phyloP scores from a whole-genome alignment of 2,329 filamentous ascomycete species.

The Ascosphaera apis region DNA sequence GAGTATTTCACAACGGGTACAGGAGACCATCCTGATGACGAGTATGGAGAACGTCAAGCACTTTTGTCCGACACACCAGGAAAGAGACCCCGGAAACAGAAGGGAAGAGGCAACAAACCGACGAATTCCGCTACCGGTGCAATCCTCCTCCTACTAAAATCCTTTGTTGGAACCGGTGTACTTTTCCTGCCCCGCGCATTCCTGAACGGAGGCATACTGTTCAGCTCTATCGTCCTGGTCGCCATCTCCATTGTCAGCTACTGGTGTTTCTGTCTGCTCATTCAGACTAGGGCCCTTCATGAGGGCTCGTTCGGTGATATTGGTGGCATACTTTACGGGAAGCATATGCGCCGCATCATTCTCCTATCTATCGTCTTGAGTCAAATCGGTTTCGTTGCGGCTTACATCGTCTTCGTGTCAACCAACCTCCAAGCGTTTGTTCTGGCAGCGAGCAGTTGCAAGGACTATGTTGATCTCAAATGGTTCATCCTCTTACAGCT shows the following conservation, averaged over 20 bases:
- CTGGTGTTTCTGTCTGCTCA: conserved; percentile 89
- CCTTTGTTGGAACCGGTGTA: conserved; percentile 90
- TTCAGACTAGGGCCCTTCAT: conserved; percentile 62
- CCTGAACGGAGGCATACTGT: conserved; percentile 90
- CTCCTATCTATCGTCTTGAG: conserved; percentile 82
- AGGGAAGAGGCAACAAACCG: conserved; percentile 47
- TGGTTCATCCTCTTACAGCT: conserved; percentile 87
- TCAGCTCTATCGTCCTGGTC: conserved; percentile 79
- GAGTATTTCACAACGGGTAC: conserved; percentile 77
- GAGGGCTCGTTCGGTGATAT: conserved; percentile 97
- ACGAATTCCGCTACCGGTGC: conserved; percentile 61
- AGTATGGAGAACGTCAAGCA: conserved; percentile 61
- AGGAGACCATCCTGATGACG: conserved; percentile 34
- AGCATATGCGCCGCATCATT: conserved; percentile 71
- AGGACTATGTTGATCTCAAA: conserved; percentile 63
- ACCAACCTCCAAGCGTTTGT: conserved; percentile 93
- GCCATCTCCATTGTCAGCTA: conserved; percentile 71
- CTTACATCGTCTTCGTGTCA: conserved; percentile 91
- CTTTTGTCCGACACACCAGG: conserved; percentile 50
- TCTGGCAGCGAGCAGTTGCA: conserved; percentile 70
- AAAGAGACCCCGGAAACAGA: conserved; percentile 50
- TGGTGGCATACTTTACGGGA: conserved; percentile 74
- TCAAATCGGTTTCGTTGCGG: conserved; percentile 82
- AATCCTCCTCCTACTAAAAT: conserved; percentile 72
- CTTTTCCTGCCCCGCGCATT: conserved; percentile 83